Percentiles rank a stretch among this genome's conserved stretches.
Conservation (phyloP, 352 stramenopile species). For the Phytophthora macrochlamydospora region DNA sequence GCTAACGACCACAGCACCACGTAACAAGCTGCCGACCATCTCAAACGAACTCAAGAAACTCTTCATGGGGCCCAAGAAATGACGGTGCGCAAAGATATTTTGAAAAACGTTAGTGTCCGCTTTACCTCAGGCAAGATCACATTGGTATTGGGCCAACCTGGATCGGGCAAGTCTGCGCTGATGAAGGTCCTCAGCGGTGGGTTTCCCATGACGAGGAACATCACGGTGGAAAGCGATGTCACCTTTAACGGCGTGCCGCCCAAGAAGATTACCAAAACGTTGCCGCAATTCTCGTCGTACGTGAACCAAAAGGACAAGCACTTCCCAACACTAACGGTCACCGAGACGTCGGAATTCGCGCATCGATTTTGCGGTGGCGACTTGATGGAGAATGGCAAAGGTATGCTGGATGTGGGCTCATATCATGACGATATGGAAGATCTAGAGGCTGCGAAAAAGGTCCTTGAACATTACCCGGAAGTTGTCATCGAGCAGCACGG, state of each 20-base stretch:
- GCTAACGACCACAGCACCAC: constrained; percentile 8
- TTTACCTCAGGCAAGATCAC: constrained; percentile 47
- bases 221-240: constrained; percentile 40
- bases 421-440: constrained; percentile 26
- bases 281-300: constrained; percentile 58
- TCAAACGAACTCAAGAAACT: constrained; percentile 31
- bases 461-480: constrained; percentile 37
- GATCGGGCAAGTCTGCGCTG: constrained; percentile 43
- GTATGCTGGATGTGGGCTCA: constrained; percentile 32
- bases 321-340: constrained; percentile 51
- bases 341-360: constrained; percentile 60
- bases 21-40: constrained; percentile 28
- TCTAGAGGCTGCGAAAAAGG: constrained; percentile 14
- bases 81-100: constrained; percentile 37
- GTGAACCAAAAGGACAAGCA: constrained; percentile 56
- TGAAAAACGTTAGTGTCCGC: constrained; percentile 39
- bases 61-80: constrained; percentile 32
- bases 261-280: constrained; percentile 27
- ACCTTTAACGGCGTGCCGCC: constrained; percentile 44
- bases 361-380: constrained; percentile 39
- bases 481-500: constrained; percentile 39
- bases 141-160: constrained; percentile 38
- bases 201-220: constrained; percentile 39
- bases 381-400: constrained; percentile 19
- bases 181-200: constrained; percentile 52